phyloP scores from a whole-genome alignment of 139 green algal genomes.

The Pedinophyceae sp. region DNA sequence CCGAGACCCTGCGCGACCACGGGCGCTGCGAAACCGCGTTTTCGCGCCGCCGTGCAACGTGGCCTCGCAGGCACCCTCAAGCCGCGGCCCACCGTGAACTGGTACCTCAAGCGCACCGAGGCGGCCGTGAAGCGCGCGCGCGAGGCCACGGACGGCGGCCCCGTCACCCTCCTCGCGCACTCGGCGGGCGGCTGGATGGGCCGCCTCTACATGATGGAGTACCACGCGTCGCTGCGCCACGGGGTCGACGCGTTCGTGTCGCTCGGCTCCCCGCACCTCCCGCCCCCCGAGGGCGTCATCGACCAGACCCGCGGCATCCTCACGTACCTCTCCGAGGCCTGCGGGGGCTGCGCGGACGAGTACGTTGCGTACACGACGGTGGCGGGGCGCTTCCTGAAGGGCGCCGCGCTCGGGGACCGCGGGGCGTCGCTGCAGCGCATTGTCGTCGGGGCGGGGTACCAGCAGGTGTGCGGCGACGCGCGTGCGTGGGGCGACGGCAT shows the following conservation, averaged over 20 bases:
- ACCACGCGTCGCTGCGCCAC: constrained; percentile 2
- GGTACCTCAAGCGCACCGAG: constrained; percentile 18
- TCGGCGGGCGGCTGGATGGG: constrained; percentile 16
- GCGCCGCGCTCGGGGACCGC: background rate
- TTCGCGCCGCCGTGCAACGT: background rate
- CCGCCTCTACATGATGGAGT: constrained; percentile 18
- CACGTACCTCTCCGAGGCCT: constrained; percentile 14
- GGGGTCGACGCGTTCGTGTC: constrained; percentile 15
- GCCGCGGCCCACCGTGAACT: constrained; percentile 29
- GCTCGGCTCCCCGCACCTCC: constrained; percentile 21
- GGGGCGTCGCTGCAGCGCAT: background rate
- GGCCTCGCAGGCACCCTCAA: constrained; percentile 14
- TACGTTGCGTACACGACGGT: constrained; percentile 23
- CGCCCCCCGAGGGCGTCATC: constrained; percentile 16
- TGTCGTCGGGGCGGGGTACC: constrained; percentile 11
- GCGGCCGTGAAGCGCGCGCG: constrained; percentile 11
- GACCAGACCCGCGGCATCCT: constrained; percentile 37
- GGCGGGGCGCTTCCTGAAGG: constrained; percentile 11
- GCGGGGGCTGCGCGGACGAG: constrained; percentile 13
- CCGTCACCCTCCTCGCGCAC: constrained; percentile 21
- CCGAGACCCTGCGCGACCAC: no score
- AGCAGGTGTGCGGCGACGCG: constrained; percentile 25
- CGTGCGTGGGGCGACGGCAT: constrained; percentile 19
- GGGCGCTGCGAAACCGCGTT: background rate
- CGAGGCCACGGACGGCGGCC: background rate